Conservation (phyloP, 345 rosid genomes). For the Eucalyptus erythrocorys region DNA sequence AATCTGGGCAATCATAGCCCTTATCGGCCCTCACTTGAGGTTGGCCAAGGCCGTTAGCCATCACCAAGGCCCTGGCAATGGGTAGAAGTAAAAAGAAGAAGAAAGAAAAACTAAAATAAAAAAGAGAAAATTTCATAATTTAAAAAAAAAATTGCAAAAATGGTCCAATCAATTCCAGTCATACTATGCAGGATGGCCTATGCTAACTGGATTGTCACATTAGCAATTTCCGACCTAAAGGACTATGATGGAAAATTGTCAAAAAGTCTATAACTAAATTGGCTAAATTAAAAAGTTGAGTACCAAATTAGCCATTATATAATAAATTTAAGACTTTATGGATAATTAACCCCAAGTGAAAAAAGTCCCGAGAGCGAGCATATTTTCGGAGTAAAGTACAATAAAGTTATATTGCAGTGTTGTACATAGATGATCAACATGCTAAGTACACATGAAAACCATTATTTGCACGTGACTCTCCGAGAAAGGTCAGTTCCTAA, state of each 20-base stretch:
- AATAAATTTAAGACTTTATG: not conserved
- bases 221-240: rapidly evolving
- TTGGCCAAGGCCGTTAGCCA: rapidly evolving
- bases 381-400: not conserved
- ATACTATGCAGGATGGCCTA: rapidly evolving
- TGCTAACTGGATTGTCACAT: rapidly evolving
- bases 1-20: rapidly evolving
- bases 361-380: not conserved
- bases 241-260: rapidly evolving
- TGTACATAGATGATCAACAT: not conserved
- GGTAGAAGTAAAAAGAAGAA: not conserved
- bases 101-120: not conserved
- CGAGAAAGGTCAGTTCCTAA: not conserved
- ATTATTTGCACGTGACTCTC: not conserved
- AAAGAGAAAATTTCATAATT: not conserved
- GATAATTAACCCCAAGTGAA: not conserved
- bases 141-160: not conserved
- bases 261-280: not conserved
- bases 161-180: rapidly evolving
- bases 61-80: not conserved
- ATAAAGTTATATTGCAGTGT: not conserved
- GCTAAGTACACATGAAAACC: not conserved
- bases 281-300: not conserved
- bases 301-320: too few species aligned
- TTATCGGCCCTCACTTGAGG: not conserved